Conservation (phyloP, 805 yeast species). For the Wickerhamomyces queroliae region DNA sequence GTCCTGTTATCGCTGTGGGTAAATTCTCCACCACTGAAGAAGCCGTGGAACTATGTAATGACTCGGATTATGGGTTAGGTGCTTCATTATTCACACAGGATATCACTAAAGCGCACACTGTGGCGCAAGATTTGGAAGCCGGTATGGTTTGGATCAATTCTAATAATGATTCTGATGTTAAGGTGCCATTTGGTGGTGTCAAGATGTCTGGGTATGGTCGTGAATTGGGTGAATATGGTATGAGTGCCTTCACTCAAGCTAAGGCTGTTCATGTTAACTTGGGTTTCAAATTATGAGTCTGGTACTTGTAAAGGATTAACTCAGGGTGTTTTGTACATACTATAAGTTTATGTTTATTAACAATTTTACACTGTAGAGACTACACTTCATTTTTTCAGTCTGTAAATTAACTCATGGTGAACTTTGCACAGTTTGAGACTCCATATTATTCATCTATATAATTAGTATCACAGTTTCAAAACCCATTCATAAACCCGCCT, state of each 20-base stretch:
- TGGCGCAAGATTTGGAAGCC: slow-evolving; percentile 36
- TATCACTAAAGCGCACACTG: slow-evolving; percentile 30
- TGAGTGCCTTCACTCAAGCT: slow-evolving; percentile 54
- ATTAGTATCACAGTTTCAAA: no score
- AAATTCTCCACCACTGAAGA: slow-evolving; percentile 39
- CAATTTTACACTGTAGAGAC: no score
- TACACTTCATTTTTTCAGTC: not conserved
- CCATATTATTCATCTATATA: no score
- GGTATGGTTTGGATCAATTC: slow-evolving; percentile 57
- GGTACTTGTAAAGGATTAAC: not conserved
- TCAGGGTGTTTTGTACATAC: no score
- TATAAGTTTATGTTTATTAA: no score
- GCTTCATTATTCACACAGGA: slow-evolving; percentile 38
- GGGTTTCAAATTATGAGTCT: slow-evolving; percentile 23
- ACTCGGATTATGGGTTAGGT: slow-evolving; percentile 40
- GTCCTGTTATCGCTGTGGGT: slow-evolving; percentile 43
- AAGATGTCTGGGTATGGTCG: slow-evolving; percentile 64
- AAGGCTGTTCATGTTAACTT: slow-evolving; percentile 70
- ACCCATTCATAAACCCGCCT: slow-evolving; percentile 10
- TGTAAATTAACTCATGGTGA: no score
- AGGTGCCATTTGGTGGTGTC: slow-evolving; percentile 66
- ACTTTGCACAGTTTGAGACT: no score
- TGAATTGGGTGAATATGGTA: slow-evolving; percentile 64
- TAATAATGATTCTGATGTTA: slow-evolving; percentile 49
- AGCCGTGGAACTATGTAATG: slow-evolving; percentile 37